A percentile compares a stretch with the other conserved stretches of the same genome.
Conservation (phyloP, 2,329 filamentous ascomycete genomes). For the Nemania serpens region DNA sequence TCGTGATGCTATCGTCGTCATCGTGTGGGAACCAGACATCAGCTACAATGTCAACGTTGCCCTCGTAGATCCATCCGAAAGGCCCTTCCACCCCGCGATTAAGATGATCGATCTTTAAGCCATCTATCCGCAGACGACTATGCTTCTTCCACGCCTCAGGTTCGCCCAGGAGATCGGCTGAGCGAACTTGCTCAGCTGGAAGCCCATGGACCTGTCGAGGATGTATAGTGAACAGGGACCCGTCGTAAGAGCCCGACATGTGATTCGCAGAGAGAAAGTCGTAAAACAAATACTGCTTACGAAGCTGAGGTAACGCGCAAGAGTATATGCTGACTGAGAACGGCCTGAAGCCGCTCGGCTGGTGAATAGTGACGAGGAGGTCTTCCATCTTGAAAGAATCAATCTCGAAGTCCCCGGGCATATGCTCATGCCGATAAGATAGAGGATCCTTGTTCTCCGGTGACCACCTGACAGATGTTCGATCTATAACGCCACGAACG, state of each 20-base stretch:
- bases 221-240: slow-evolving; percentile 96
- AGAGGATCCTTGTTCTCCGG: slow-evolving; percentile 74
- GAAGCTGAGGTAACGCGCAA: slow-evolving; percentile 87
- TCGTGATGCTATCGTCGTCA: slow-evolving; percentile 83
- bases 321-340: slow-evolving; percentile 96
- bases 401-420: slow-evolving; percentile 94
- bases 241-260: slow-evolving; percentile 94
- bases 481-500: slow-evolving; percentile 88
- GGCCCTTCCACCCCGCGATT: slow-evolving; percentile 92
- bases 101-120: slow-evolving; percentile 91
- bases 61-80: slow-evolving; percentile 97
- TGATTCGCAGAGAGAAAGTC: slow-evolving; percentile 94
- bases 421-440: slow-evolving; percentile 84
- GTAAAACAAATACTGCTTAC: slow-evolving; percentile 98
- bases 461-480: slow-evolving; percentile 78
- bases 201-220: slow-evolving; percentile 87
- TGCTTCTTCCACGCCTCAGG: slow-evolving; percentile 91
- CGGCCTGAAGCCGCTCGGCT: slow-evolving; percentile 88
- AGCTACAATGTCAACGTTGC: slow-evolving; percentile 93
- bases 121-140: slow-evolving; percentile 88
- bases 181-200: slow-evolving; percentile 64
- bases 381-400: slow-evolving; percentile 97
- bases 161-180: slow-evolving; percentile 65
- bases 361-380: slow-evolving; percentile 86
- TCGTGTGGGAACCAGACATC: slow-evolving; percentile 95